A percentile compares a stretch with the other conserved stretches of the same genome.
These are phyloP conservation scores for Cordyceps militaris DNA, from an alignment of 2,329 filamentous ascomycete genomes.

Conservation along the genomic window DNA sequence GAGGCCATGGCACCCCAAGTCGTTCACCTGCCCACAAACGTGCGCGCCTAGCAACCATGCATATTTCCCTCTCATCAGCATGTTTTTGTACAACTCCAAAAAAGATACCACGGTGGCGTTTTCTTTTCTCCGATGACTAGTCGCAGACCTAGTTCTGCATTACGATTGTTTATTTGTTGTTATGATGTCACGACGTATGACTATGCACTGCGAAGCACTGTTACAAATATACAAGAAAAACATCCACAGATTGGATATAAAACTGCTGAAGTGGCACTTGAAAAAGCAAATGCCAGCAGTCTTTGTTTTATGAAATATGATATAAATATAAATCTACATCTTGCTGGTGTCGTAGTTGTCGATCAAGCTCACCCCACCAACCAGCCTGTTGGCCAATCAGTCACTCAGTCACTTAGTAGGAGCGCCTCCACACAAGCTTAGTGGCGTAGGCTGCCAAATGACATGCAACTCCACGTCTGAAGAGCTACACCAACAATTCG, in stretches of 20 bases:
- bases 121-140: not conserved
- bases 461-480: not conserved
- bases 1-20: not conserved
- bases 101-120: constrained; percentile 7
- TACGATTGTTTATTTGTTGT: not conserved
- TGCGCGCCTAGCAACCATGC: not conserved
- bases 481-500: not conserved
- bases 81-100: not conserved
- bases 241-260: constrained; percentile 1
- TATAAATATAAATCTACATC: no score
- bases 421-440: not conserved
- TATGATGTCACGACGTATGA: constrained; percentile 7
- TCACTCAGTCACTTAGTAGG: no score
- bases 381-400: no score
- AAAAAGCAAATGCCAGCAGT: not conserved
- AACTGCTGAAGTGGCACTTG: not conserved
- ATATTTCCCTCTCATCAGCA: constrained; percentile 9
- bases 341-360: no score
- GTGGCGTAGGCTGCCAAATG: constrained; percentile 1
- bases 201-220: not conserved
- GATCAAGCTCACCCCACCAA: no score
- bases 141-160: no score
- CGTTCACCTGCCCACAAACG: not conserved
- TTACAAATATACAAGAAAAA: not conserved
- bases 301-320: no score